A percentile compares a stretch with the other conserved stretches of the same genome.
These are phyloP conservation scores for Allium fistulosum DNA, from an alignment of 106 monocot species.

Conservation along the genomic window DNA sequence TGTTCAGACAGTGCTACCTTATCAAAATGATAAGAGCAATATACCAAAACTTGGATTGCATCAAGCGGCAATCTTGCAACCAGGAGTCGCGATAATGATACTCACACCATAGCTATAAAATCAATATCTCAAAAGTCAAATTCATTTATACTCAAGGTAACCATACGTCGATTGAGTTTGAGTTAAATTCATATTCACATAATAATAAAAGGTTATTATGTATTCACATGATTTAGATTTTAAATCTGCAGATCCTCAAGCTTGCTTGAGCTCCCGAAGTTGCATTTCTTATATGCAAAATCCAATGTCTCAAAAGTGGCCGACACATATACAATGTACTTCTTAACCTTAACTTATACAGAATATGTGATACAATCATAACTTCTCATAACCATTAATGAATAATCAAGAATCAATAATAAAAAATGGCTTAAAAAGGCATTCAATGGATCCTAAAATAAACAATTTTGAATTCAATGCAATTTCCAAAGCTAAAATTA, in stretches of 20 bases:
- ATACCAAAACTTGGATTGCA: neutral
- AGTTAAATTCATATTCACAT: too few relatives aligned
- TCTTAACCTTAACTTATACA: conserved; percentile 59
- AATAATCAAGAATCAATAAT: neutral
- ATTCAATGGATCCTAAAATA: conserved; percentile 35
- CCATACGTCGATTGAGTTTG: neutral
- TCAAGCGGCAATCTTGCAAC: conserved; percentile 1
- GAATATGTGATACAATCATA: conserved; percentile 61
- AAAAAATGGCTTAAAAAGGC: conserved; percentile 24
- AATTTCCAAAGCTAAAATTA: neutral
- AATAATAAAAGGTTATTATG: too few relatives aligned
- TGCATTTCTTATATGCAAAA: conserved; percentile 17
- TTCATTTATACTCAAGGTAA: conserved; percentile 6
- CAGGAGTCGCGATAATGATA: neutral
- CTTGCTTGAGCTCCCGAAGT: neutral
- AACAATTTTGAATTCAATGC: conserved; percentile 15
- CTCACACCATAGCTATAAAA: neutral
- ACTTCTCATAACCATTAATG: conserved; percentile 34
- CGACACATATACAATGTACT: conserved; percentile 35
- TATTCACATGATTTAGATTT: neutral
- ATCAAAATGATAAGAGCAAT: conserved; percentile 11
- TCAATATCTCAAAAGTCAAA: neutral
- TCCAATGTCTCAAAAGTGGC: conserved; percentile 57
- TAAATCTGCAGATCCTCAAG: conserved; percentile 4
- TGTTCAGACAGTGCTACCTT: conserved; percentile 52